Percentiles rank a stretch among this genome's conserved stretches.
These are phyloP conservation scores for Candida loeiensis DNA, from an alignment of 805 yeast genomes.

Conservation along the genomic window DNA sequence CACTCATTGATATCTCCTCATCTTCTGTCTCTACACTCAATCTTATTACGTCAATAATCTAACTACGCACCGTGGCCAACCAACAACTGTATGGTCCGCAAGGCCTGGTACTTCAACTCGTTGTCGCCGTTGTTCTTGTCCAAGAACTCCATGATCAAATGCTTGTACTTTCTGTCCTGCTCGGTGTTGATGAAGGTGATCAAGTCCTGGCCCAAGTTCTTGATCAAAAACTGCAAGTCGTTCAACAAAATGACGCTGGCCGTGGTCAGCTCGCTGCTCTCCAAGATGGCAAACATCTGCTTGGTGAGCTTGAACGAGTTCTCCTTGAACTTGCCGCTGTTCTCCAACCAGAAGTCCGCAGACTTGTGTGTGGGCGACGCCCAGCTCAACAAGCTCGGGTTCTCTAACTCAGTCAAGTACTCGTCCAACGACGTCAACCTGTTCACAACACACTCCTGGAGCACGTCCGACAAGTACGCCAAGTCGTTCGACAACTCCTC, in stretches of 20 bases:
- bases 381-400: slow-evolving; percentile 72
- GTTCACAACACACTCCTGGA: slow-evolving; percentile 65
- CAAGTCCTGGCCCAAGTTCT: slow-evolving; percentile 38
- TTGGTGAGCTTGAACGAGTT: slow-evolving; percentile 70
- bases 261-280: slow-evolving; percentile 20
- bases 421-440: slow-evolving; percentile 90
- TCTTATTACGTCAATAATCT: neutral
- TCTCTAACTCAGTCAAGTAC: slow-evolving; percentile 77
- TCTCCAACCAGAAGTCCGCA: slow-evolving; percentile 86
- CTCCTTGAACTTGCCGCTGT: slow-evolving; percentile 70
- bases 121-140: slow-evolving; percentile 64
- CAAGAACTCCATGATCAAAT: slow-evolving; percentile 81
- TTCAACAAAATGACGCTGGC: slow-evolving; percentile 38
- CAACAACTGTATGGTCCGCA: slow-evolving; percentile 90
- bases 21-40: neutral
- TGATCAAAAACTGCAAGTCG: slow-evolving; percentile 41
- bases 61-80: slow-evolving; percentile 63
- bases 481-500: slow-evolving; percentile 82
- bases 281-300: slow-evolving; percentile 53
- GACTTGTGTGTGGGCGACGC: slow-evolving; percentile 86
- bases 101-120: slow-evolving; percentile 90
- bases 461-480: slow-evolving; percentile 49
- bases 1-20: neutral
- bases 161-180: slow-evolving; percentile 59
- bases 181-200: slow-evolving; percentile 32